These are phyloP conservation scores for Umbilicaria muhlenbergii DNA, from an alignment of 495 filamentous ascomycete genomes.

Conservation along the genomic window DNA sequence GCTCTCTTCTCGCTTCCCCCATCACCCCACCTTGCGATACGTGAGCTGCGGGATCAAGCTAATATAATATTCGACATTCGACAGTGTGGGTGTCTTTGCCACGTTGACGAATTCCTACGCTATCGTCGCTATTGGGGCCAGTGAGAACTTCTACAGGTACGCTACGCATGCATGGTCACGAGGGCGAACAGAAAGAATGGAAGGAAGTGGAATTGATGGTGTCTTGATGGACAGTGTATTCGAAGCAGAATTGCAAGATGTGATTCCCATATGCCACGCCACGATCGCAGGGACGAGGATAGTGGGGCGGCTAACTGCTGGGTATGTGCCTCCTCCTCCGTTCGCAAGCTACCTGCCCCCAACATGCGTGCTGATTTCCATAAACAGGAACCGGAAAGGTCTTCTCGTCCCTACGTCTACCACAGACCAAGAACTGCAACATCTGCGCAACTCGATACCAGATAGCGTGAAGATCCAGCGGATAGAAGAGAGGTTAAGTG, in stretches of 20 bases:
- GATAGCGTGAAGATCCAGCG: slow-evolving; percentile 82
- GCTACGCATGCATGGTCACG: background rate
- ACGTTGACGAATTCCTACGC: slow-evolving; percentile 94
- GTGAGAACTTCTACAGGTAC: slow-evolving; percentile 94
- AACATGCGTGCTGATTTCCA: background rate
- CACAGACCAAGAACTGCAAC: slow-evolving; percentile 95
- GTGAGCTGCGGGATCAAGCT: too few species aligned
- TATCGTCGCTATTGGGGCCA: slow-evolving; percentile 81
- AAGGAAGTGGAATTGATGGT: slow-evolving; percentile 1
- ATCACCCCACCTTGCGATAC: background rate
- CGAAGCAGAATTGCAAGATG: slow-evolving; percentile 92
- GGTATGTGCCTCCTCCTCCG: slow-evolving; percentile 54
- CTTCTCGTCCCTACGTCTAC: slow-evolving; percentile 91
- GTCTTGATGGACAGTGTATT: slow-evolving; percentile 43
- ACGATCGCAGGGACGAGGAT: slow-evolving; percentile 97
- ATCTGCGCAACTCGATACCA: slow-evolving; percentile 84
- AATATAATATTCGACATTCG: background rate
- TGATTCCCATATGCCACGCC: slow-evolving; percentile 92
- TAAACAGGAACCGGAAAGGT: slow-evolving; percentile 73
- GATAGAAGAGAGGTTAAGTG: slow-evolving; percentile 93
- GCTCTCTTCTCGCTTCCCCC: slow-evolving; percentile 15
- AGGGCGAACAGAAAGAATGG: background rate
- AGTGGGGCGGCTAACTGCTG: slow-evolving; percentile 85
- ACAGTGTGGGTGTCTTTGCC: slow-evolving; percentile 87
- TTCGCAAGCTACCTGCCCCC: background rate